Base-by-base conservation (phyloP, 345 rosid species). In the Eutrema yunnanense region DNA sequence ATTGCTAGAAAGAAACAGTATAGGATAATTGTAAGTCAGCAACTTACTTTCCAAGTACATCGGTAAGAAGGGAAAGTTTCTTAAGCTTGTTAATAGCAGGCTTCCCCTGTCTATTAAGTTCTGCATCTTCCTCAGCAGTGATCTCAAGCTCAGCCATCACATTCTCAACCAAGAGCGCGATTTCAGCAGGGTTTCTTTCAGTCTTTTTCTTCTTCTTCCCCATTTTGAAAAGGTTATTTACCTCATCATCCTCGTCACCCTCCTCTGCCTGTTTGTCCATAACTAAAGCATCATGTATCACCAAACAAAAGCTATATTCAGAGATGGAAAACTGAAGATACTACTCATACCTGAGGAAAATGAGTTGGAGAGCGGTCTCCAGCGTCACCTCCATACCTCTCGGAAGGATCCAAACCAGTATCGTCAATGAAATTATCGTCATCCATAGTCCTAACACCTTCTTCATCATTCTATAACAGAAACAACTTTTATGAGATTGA, bases 141-240 rank as follows among this genome's bases (percentile, higher is more conserved):
- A 94, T 86, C 86, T 94, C 98, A 57, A 94, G 96, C 82, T 94
- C 97, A 67, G 98, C 98, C 95, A 91, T 91, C 38, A 94, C 90
- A 65, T 85, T 88, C 86, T 94, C 98, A 19, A 94, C 97, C 47
- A 88, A 74, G 56, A 89, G 67, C 0, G 97, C 97, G 47, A 89
- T 85, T 78, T 94, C 97, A 19, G 97, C 98, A 65, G 97, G 90
- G 71, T 91, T 91, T 80, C 83, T 94, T 80, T 91, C 97, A 53
- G 62, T 74, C 82, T 91, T 94, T 80, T 91, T 91, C 88, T 72
- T 91, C 58, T 79, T 91, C 81, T 86, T 94, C 40, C 96, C 96
- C 95, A 89, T 79, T 77, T 83, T 94, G 80, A 94, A 91, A 50
- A 94, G 87, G 6, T 86, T 79, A 69, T 89, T 89, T 30, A 94